These are phyloP conservation scores for Davidsoniella eucalypti DNA, from an alignment of 2,329 filamentous ascomycete genomes.

Conservation along the genomic window DNA sequence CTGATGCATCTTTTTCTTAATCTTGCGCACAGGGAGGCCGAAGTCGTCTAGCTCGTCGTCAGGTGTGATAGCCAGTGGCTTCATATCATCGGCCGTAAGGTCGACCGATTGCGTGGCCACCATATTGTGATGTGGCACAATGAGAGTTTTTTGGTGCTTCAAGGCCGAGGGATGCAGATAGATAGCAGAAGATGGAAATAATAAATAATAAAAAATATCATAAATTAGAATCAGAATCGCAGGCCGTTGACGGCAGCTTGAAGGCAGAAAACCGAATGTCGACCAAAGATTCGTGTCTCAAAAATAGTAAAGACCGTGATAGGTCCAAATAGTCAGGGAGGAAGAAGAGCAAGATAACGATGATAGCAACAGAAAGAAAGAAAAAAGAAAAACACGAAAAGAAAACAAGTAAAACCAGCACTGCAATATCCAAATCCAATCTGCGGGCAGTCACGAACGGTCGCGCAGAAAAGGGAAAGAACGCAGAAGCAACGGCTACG, in stretches of 20 bases:
- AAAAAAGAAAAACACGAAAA: neutral
- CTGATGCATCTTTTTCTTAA: neutral
- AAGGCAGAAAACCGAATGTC: no score
- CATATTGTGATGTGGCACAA: neutral
- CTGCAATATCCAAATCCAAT: no score
- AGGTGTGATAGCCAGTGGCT: conserved; percentile 11
- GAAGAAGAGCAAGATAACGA: neutral
- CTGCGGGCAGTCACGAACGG: no score
- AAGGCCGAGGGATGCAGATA: neutral
- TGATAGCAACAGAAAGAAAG: neutral
- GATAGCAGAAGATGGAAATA: neutral
- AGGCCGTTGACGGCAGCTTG: no score
- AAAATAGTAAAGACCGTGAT: neutral
- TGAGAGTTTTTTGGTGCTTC: no score
- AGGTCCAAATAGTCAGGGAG: neutral
- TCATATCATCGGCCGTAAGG: conserved; percentile 10
- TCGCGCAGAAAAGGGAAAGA: no score
- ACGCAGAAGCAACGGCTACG: no score
- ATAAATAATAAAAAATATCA: neutral
- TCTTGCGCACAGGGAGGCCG: conserved; percentile 39
- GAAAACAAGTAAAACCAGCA: neutral
- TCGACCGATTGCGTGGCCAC: neutral
- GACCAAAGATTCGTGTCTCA: neutral
- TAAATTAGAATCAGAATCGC: no score
- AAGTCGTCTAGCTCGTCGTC: conserved; percentile 48